Conservation (phyloP, 2,329 filamentous ascomycete genomes). For the Sporothrix phasma region DNA sequence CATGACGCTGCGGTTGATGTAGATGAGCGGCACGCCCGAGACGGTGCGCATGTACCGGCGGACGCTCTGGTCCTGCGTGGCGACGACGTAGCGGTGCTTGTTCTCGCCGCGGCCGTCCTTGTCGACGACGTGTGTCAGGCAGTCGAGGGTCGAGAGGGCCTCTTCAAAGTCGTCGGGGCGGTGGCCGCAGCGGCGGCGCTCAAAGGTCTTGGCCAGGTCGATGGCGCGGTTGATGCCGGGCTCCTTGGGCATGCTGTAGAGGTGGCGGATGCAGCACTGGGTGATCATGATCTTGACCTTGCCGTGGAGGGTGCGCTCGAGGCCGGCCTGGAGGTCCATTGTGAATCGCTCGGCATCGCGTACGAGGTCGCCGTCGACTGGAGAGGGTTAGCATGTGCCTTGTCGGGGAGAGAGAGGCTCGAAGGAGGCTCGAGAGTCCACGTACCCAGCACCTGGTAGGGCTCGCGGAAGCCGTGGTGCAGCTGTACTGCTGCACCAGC, state of each 20-base stretch:
- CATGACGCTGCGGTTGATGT: slow-evolving; percentile 57
- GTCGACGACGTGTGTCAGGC: slow-evolving; percentile 58
- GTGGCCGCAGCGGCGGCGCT: slow-evolving; percentile 70
- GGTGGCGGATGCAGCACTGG: slow-evolving; percentile 21
- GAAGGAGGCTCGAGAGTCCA: neutral
- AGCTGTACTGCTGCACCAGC: slow-evolving; percentile 87
- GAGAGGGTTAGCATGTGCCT: neutral
- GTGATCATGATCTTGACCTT: slow-evolving; percentile 59
- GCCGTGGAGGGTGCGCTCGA: slow-evolving; percentile 78
- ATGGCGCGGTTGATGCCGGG: slow-evolving; percentile 43
- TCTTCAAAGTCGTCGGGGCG: slow-evolving; percentile 61
- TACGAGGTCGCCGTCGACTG: slow-evolving; percentile 78
- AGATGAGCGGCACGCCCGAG: slow-evolving; percentile 64
- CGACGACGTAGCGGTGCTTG: slow-evolving; percentile 70
- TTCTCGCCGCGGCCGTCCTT: slow-evolving; percentile 65
- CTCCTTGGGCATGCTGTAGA: slow-evolving; percentile 17
- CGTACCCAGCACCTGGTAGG: slow-evolving; percentile 77
- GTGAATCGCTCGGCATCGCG: slow-evolving; percentile 73
- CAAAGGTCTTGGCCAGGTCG: slow-evolving; percentile 59
- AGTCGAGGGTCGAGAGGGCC: slow-evolving; percentile 60
- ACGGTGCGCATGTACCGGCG: slow-evolving; percentile 55
- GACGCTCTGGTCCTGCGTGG: slow-evolving; percentile 58
- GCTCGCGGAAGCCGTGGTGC: slow-evolving; percentile 82
- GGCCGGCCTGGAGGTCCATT: slow-evolving; percentile 71
- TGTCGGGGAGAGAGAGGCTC: neutral